Base-by-base conservation (phyloP, 768 basidiomycete species). In the Cytidiella melzeri region DNA sequence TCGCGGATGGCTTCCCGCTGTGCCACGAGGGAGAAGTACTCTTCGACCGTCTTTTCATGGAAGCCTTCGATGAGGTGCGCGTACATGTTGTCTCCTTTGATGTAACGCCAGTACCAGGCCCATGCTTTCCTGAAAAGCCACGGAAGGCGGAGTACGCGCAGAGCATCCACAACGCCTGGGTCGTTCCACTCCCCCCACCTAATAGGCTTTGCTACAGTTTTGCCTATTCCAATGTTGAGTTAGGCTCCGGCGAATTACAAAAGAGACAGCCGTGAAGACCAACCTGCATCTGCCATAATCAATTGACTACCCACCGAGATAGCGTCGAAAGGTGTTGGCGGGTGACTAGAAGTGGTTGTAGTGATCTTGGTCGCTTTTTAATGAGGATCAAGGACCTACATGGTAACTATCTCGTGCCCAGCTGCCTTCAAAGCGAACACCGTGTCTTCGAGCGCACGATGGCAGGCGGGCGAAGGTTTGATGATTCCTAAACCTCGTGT, bases 391-490 rank as follows among this genome's bases (percentile, higher is more conserved):
- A 40, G 23, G 11, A 57, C 56, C 46, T 45, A 71, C 72, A 74
- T 65, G 2, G 63, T 47, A 5, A 73, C 58, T 11, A 74, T 61
- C 28, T 71, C 64, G 20, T 75, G 72, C 0, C 71, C 72, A 34
- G 65, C 61, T 23, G 63, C 61, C 38, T 12, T 55, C 30, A 75
- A 48, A 2, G 67, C 64, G 15, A 67, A 57, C 2, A 65, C 63
- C 9, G 62, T 67, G 46, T 57, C 62, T 45, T 69, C 52, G 55
- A 75, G 52, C 4, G 73, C 71, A 13, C 73, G 67, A 34, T 56
- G 64, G 39, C 70, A 73, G 4, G 73, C 71, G 4, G 73, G 73
- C 11, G 67, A 64, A 0, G 70, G 68, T 18, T 67, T 53, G 0
- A 70, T 47, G 23, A 73, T 48, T 13, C 62, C 62, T 64, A 39